Percentiles rank a stretch among this genome's conserved stretches.
phyloP scores from a whole-genome alignment of 768 basidiomycete species.

The Pisolithus sp. region DNA sequence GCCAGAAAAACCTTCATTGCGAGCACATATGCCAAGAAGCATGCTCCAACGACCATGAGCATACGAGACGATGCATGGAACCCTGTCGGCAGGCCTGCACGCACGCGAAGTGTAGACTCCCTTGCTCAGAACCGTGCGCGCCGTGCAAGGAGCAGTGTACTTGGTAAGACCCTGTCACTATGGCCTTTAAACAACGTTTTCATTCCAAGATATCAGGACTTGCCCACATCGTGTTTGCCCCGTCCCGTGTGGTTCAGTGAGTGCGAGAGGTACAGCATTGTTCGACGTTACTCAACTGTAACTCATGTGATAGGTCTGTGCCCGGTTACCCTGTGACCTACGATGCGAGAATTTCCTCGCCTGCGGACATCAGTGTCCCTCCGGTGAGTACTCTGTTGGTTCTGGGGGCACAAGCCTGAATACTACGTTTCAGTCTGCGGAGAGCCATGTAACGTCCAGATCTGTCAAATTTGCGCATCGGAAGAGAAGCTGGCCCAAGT shows the following conservation, averaged over 20 bases:
- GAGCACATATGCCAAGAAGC: conserved; percentile 43
- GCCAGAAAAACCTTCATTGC: conserved; percentile 48
- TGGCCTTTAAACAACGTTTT: conserved; percentile 1
- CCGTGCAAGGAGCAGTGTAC: conserved; percentile 58
- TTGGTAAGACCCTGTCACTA: conserved; percentile 32
- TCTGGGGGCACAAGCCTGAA: neutral
- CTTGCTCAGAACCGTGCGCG: conserved; percentile 50
- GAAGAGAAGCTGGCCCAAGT: conserved; percentile 32
- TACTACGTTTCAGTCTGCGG: conserved; percentile 47
- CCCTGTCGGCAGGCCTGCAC: conserved; percentile 48
- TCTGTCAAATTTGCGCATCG: conserved; percentile 47
- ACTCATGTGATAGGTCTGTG: conserved; percentile 43
- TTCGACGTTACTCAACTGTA: neutral
- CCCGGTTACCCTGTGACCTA: conserved; percentile 56
- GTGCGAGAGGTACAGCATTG: conserved; percentile 16
- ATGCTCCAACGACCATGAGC: conserved; percentile 48
- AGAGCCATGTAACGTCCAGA: conserved; percentile 51
- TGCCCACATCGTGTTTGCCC: conserved; percentile 53
- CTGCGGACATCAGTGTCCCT: conserved; percentile 65
- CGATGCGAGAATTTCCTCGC: conserved; percentile 41
- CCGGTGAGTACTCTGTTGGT: conserved; percentile 35
- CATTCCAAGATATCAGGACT: conserved; percentile 26
- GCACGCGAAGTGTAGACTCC: conserved; percentile 42
- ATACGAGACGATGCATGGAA: conserved; percentile 39
- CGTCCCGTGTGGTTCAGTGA: conserved; percentile 63